Evolutionary conservation across 2,329 filamentous ascomycete genomes (phyloP).

Genomic region (Aspergillus fijiensis): DNA sequence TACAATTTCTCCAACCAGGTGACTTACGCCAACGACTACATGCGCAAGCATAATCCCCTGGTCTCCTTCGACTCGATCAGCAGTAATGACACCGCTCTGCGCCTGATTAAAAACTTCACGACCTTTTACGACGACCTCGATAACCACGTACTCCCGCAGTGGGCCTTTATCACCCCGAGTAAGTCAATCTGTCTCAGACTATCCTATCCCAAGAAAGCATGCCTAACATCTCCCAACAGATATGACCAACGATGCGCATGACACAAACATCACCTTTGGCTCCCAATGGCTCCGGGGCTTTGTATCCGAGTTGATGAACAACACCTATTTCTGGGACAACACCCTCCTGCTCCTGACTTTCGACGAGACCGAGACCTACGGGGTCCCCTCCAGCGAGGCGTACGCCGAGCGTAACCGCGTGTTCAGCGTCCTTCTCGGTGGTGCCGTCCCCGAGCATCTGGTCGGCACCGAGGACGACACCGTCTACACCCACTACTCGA

Average conservation of each 20-base stretch:
- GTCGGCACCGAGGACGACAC: constrained; percentile 65
- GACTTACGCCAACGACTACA: constrained; percentile 69
- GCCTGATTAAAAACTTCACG: constrained; percentile 70
- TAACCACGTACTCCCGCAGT: constrained; percentile 65
- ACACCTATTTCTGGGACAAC: constrained; percentile 70
- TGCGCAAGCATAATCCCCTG: constrained; percentile 73
- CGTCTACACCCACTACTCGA: constrained; percentile 72
- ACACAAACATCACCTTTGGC: constrained; percentile 68
- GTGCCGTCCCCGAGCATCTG: constrained; percentile 62
- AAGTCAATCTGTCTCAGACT: no score
- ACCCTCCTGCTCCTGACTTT: constrained; percentile 75
- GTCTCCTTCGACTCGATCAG: constrained; percentile 66
- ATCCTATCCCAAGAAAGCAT: no score
- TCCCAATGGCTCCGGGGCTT: constrained; percentile 69
- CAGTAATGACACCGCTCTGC: constrained; percentile 57
- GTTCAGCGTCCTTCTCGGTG: constrained; percentile 70
- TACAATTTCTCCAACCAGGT: constrained; percentile 49
- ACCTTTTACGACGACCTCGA: constrained; percentile 67
- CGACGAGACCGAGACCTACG: constrained; percentile 55
- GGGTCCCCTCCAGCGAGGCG: constrained; percentile 49
- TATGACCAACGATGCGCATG: constrained; percentile 68
- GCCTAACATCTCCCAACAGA: constrained; percentile 21
- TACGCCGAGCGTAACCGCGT: constrained; percentile 69
- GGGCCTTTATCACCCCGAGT: constrained; percentile 50
- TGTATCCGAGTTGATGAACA: constrained; percentile 65